Conservation (phyloP, 2,329 filamentous ascomycete species). For the Aspergillus sclerotialis region DNA sequence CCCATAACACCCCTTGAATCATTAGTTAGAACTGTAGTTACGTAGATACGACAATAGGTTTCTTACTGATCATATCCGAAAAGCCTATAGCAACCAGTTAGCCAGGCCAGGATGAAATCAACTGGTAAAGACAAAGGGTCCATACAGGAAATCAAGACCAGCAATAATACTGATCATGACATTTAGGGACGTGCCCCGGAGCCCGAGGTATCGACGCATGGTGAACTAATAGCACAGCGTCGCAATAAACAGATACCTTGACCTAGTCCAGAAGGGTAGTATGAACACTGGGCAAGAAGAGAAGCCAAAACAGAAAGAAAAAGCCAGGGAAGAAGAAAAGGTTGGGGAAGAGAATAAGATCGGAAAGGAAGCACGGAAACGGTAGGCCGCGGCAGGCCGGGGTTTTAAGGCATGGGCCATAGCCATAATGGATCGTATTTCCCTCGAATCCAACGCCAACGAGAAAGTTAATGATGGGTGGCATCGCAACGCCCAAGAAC, state of each 20-base stretch:
- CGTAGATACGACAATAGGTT: no score
- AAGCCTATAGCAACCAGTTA: slow-evolving; percentile 8
- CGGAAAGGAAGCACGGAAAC: background rate
- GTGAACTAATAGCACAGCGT: slow-evolving; percentile 3
- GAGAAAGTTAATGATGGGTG: background rate
- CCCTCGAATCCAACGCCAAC: no score
- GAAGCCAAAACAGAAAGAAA: background rate
- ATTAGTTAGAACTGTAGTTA: no score
- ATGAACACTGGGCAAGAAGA: slow-evolving; percentile 1
- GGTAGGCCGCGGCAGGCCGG: background rate
- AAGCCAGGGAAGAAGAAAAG: background rate
- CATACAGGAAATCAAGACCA: slow-evolving; percentile 32
- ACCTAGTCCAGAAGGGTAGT: no score
- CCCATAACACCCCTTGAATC: slow-evolving; percentile 41
- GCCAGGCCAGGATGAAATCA: background rate
- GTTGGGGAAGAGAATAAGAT: slow-evolving; percentile 1
- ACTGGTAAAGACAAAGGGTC: no score
- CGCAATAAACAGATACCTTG: background rate
- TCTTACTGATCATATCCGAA: slow-evolving; percentile 32
- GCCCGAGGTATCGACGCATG: slow-evolving; percentile 31
- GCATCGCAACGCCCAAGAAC: background rate
- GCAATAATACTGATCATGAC: slow-evolving; percentile 39
- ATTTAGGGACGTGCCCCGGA: slow-evolving; percentile 34
- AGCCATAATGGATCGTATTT: no score
- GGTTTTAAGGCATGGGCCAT: background rate